Conservation (phyloP, 1,284 basidiomycete genomes). For the Sporisorium exsertum region DNA sequence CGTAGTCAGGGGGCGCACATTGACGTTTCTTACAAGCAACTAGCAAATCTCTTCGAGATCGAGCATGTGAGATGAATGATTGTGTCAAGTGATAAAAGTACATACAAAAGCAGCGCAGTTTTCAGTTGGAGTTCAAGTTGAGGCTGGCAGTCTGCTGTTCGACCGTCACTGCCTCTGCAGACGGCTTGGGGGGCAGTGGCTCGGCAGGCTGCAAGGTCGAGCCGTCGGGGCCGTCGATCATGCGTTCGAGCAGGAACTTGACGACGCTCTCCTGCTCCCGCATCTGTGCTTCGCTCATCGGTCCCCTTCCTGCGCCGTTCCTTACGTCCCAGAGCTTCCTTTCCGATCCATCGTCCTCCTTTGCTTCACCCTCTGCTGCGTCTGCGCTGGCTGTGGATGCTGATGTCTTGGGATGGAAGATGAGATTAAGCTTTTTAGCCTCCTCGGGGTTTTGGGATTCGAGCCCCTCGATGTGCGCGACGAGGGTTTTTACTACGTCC, state of each 20-base stretch:
- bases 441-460: conserved; percentile 34
- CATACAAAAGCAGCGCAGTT: background rate
- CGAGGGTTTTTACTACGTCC: conserved; percentile 49
- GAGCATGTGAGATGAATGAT: background rate
- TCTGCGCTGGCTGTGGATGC: background rate
- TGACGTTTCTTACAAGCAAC: conserved; percentile 13
- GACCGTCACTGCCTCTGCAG: conserved; percentile 1
- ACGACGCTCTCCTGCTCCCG: conserved; percentile 63
- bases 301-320: conserved; percentile 64
- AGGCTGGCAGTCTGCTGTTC: conserved; percentile 31
- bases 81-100: conserved; percentile 8
- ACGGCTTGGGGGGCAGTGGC: conserved; percentile 25
- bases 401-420: conserved; percentile 31
- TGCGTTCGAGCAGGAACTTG: conserved; percentile 58
- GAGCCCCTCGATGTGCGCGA: conserved; percentile 56
- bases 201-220: conserved; percentile 25
- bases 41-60: background rate
- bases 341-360: conserved; percentile 48
- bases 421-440: conserved; percentile 36
- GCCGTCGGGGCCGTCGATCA: conserved; percentile 49
- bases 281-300: conserved; percentile 69
- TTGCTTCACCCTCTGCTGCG: conserved; percentile 20
- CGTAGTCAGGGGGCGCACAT: background rate
- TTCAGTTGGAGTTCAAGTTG: conserved; percentile 17
- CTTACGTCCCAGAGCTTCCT: conserved; percentile 66